Percentiles rank a stretch among this genome's conserved stretches.
Evolutionary conservation across 2,329 filamentous ascomycete genomes (phyloP).

Genomic region (Nothomitra cinnamomea): DNA sequence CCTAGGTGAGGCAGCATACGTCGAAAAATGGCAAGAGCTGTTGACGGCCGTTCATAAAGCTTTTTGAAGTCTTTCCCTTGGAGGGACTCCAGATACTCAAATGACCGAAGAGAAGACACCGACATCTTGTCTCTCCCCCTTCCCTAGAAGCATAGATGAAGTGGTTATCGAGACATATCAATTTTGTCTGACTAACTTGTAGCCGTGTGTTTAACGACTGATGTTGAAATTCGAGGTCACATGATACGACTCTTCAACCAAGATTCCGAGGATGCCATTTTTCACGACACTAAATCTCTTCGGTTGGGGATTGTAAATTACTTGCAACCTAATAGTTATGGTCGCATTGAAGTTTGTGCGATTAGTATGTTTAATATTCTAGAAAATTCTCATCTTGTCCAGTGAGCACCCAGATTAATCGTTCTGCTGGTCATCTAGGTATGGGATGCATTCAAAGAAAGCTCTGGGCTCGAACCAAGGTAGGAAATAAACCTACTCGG

Average conservation of each 20-base stretch:
- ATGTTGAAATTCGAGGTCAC: background rate
- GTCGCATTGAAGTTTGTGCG: conserved; percentile 44
- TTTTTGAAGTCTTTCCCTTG: conserved; percentile 78
- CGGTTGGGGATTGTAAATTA: background rate
- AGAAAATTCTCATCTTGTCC: background rate
- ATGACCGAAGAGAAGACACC: conserved; percentile 41
- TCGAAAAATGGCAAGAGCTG: conserved; percentile 85
- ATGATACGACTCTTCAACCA: background rate
- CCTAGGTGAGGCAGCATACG: conserved; percentile 90
- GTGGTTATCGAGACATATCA: background rate
- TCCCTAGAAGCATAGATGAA: background rate
- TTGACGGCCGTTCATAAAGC: conserved; percentile 91
- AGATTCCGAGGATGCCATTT: background rate
- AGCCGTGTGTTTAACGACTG: background rate
- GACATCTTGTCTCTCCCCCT: conserved; percentile 26
- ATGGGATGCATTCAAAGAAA: conserved; percentile 67
- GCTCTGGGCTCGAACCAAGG: conserved; percentile 81
- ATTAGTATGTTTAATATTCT: conserved; percentile 32
- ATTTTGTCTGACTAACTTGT: background rate
- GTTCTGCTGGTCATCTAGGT: conserved; percentile 35
- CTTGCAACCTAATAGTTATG: conserved; percentile 21
- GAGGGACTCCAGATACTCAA: conserved; percentile 86
- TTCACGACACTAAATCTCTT: background rate
- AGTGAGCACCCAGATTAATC: background rate
- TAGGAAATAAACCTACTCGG: conserved; percentile 22